Percentiles rank a stretch among this genome's conserved stretches.
Conservation (phyloP, 441 rosid genomes). For the Macaranga tanarius region DNA sequence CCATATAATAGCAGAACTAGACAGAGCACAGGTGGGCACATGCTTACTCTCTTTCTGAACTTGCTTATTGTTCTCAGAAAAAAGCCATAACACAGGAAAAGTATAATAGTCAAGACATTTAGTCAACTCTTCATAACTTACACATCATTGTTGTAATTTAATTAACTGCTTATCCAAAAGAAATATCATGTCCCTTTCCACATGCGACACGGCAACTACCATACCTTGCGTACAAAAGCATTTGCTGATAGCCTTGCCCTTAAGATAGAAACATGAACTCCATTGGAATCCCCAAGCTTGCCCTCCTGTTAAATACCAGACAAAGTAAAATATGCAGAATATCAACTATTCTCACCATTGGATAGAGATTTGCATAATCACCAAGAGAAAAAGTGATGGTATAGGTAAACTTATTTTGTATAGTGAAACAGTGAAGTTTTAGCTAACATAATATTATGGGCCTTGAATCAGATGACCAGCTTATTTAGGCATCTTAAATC, state of each 20-base stretch:
- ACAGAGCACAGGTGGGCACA: neutral
- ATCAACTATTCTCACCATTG: neutral
- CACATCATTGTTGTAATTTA: neutral
- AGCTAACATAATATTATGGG: neutral
- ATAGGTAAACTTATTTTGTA: no score
- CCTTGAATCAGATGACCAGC: neutral
- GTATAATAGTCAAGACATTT: neutral
- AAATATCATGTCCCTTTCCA: neutral
- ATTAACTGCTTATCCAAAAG: neutral
- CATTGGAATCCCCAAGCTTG: constrained; percentile 40
- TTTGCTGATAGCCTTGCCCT: constrained; percentile 55
- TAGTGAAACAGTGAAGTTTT: neutral
- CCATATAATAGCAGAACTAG: neutral
- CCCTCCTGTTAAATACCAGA: constrained; percentile 31
- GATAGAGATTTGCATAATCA: neutral
- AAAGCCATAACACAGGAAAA: neutral
- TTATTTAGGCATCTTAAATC: neutral
- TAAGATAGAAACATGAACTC: constrained; percentile 37
- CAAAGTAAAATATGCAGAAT: neutral
- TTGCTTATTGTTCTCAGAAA: constrained; percentile 14
- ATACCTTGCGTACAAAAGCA: constrained; percentile 71
- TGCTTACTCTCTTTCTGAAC: constrained; percentile 5
- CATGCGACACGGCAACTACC: constrained; percentile 7
- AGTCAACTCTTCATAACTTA: neutral
- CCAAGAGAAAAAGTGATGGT: neutral